phyloP scores from a whole-genome alignment of 163 green algal genomes.

The Volvox carteri region DNA sequence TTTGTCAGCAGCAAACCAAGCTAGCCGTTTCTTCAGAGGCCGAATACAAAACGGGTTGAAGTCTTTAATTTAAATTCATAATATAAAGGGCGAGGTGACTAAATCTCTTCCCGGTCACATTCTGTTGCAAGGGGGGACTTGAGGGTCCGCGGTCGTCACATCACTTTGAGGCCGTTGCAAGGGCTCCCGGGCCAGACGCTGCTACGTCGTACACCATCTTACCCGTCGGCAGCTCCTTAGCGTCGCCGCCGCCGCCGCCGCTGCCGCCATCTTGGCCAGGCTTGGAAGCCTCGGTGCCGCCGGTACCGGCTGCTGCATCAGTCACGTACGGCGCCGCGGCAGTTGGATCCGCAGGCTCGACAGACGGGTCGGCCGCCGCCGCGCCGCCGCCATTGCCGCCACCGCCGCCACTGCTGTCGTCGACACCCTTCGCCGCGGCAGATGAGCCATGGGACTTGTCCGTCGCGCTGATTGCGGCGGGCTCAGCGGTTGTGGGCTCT shows the following conservation, averaged over 20 bases:
- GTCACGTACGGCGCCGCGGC: constrained; percentile 18
- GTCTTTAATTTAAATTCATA: neutral
- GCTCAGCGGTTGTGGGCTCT: neutral
- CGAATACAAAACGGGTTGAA: too few species aligned
- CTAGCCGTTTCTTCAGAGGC: too few species aligned
- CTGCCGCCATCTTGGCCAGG: neutral
- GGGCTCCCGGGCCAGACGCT: neutral
- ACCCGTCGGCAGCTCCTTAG: too few species aligned
- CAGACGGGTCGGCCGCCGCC: neutral
- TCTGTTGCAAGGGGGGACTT: neutral
- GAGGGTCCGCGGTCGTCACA: too few species aligned
- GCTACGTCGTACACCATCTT: too few species aligned
- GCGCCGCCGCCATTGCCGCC: neutral
- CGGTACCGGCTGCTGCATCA: neutral
- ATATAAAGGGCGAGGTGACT: neutral
- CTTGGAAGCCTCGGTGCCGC: neutral
- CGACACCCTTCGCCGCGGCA: neutral
- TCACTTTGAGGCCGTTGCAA: neutral
- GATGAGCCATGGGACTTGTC: too few species aligned
- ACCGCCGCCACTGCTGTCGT: neutral
- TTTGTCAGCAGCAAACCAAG: too few species aligned
- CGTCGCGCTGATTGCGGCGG: neutral
- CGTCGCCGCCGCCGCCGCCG: neutral
- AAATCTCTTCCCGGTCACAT: neutral
- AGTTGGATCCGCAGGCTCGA: constrained; percentile 10